phyloP scores from a whole-genome alignment of 169 alveolate genomes.

The Cryptosporidium andersoni region DNA sequence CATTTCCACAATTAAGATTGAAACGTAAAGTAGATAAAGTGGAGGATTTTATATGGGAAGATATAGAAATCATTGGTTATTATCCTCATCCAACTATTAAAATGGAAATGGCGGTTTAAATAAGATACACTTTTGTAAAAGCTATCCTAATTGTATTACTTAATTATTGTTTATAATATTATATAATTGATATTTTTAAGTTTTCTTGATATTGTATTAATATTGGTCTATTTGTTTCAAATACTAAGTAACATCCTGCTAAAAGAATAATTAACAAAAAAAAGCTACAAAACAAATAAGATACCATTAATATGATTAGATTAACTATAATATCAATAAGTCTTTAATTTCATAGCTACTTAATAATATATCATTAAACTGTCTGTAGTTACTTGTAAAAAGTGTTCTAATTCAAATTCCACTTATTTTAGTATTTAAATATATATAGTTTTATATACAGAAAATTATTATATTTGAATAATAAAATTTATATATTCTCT shows the following conservation, averaged over 20 bases:
- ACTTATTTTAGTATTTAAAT: no score
- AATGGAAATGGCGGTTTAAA: slow-evolving; percentile 91
- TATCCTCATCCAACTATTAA: slow-evolving; percentile 86
- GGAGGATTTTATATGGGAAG: slow-evolving; percentile 88
- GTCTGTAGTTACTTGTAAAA: no score
- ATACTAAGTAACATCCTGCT: not conserved
- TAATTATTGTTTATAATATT: not conserved
- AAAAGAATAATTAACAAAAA: not conserved
- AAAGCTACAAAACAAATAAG: no score
- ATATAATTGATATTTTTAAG: not conserved
- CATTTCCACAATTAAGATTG: slow-evolving; percentile 94
- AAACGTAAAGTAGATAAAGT: slow-evolving; percentile 83
- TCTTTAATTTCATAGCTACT: no score
- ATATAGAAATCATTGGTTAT: slow-evolving; percentile 90
- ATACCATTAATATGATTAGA: no score
- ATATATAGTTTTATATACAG: no score
- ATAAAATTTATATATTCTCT: no score
- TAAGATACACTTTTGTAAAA: not conserved
- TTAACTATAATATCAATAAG: no score
- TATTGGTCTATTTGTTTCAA: not conserved
- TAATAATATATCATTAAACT: no score
- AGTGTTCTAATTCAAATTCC: no score
- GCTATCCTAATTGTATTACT: not conserved
- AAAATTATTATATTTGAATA: no score
- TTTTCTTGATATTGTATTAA: not conserved